Conservation (phyloP, 345 rosid species). For the Boechera stricta region DNA sequence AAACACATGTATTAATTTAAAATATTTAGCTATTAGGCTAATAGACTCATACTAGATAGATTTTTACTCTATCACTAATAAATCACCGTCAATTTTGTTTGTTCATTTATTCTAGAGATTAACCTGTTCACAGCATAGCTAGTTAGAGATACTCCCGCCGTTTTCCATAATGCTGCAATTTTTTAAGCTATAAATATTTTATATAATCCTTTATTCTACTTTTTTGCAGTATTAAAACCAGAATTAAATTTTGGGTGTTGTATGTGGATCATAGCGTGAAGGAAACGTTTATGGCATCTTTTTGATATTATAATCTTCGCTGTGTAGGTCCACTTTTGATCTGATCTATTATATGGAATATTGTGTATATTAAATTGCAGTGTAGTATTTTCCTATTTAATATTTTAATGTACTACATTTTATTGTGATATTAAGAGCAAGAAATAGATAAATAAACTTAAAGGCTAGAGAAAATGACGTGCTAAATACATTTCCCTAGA, state of each 20-base stretch:
- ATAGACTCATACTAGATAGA: too few species aligned
- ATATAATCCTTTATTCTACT: neutral
- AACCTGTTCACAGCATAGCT: too few species aligned
- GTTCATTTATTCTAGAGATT: too few species aligned
- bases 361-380: conserved; percentile 13
- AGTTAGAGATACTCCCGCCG: too few species aligned
- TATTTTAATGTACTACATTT: neutral
- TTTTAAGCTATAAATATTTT: neutral
- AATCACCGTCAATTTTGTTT: too few species aligned
- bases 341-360: conserved; percentile 30
- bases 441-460: neutral
- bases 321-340: conserved; percentile 34
- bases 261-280: conserved; percentile 34
- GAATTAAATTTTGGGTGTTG: neutral
- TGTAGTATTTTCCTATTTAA: neutral
- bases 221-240: neutral
- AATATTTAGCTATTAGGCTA: too few species aligned
- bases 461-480: conserved; percentile 39
- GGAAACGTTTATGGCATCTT: conserved; percentile 32
- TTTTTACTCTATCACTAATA: too few species aligned
- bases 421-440: conserved; percentile 3
- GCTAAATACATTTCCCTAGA: conserved; percentile 19
- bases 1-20: too few species aligned
- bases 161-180: neutral
- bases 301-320: conserved; percentile 14